Percentiles rank a stretch among this genome's conserved stretches.
phyloP scores from a whole-genome alignment of 805 yeast species.

The Wickerhamiella parazyma region DNA sequence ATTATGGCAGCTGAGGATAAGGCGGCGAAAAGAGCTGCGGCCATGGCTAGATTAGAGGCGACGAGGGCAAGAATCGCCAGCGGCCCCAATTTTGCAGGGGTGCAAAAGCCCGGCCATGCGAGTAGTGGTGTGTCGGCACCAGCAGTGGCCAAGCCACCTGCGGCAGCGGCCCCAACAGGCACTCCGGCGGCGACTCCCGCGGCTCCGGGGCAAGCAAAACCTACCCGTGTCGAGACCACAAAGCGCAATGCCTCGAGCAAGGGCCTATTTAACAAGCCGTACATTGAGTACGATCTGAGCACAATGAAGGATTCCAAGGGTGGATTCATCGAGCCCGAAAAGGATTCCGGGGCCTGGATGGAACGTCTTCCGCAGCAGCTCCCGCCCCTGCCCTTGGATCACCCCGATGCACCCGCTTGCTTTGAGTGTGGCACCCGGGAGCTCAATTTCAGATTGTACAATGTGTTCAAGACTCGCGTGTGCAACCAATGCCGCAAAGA shows the following conservation, averaged over 20 bases:
- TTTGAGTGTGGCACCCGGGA: conserved; percentile 72
- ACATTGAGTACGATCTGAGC: conserved; percentile 52
- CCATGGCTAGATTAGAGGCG: conserved; percentile 17
- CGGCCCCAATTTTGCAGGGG: not conserved
- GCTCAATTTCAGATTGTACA: conserved; percentile 55
- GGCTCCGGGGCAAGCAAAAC: not conserved
- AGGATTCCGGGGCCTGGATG: conserved; percentile 18
- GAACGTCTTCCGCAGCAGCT: conserved; percentile 25
- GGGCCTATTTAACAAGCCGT: conserved; percentile 20
- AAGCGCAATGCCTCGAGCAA: conserved; percentile 4
- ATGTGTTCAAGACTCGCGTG: conserved; percentile 57
- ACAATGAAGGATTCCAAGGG: conserved; percentile 83
- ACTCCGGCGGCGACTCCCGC: conserved; percentile 5
- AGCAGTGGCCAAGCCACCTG: not conserved
- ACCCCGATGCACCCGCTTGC: conserved; percentile 67
- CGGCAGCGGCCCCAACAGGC: not conserved
- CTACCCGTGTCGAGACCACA: not conserved
- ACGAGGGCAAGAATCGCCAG: conserved; percentile 13
- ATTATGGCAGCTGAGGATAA: conserved; percentile 14
- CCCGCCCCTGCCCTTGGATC: conserved; percentile 32
- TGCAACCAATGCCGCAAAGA: conserved; percentile 65
- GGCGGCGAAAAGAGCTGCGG: conserved; percentile 16
- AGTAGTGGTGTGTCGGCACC: not conserved
- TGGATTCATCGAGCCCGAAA: conserved; percentile 53
- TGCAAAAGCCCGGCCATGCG: not conserved